Evolutionary conservation across 2,329 filamentous ascomycete species (phyloP).

Genomic region (Hypoxylon sp.): DNA sequence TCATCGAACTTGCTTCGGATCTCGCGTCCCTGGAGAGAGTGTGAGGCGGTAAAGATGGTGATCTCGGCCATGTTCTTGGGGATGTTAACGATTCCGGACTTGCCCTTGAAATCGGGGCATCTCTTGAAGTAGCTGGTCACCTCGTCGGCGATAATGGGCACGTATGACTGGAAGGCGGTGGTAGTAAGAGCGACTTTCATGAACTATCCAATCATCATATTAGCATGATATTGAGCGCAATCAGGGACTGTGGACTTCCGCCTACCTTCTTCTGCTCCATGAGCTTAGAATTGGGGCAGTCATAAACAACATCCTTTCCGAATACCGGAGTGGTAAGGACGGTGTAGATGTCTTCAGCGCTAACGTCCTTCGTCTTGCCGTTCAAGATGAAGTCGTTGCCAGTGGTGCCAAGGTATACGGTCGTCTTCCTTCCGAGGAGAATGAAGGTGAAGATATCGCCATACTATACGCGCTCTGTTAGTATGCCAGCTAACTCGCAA

Average conservation of each 20-base stretch:
- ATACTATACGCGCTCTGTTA: constrained; percentile 66
- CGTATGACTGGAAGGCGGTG: constrained; percentile 81
- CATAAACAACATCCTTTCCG: constrained; percentile 89
- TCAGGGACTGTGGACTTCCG: neutral
- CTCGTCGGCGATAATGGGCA: constrained; percentile 83
- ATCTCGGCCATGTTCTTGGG: constrained; percentile 84
- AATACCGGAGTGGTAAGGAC: constrained; percentile 81
- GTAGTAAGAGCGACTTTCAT: constrained; percentile 86
- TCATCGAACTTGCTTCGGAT: constrained; percentile 86
- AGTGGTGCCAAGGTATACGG: constrained; percentile 83
- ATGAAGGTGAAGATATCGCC: constrained; percentile 93
- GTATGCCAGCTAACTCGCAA: constrained; percentile 2
- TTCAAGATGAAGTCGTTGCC: constrained; percentile 95
- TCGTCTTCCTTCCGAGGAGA: constrained; percentile 89
- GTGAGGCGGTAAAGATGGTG: constrained; percentile 90
- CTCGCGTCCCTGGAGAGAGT: constrained; percentile 86
- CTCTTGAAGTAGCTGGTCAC: constrained; percentile 80
- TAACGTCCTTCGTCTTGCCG: constrained; percentile 89
- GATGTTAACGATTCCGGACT: constrained; percentile 79
- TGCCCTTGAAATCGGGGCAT: constrained; percentile 75
- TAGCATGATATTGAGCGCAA: neutral
- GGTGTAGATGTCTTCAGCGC: constrained; percentile 90
- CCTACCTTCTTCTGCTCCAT: constrained; percentile 96
- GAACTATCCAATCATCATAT: constrained; percentile 65
- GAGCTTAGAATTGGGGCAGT: constrained; percentile 90